phyloP scores from a whole-genome alignment of 768 basidiomycete species.

The Mycena floridula region DNA sequence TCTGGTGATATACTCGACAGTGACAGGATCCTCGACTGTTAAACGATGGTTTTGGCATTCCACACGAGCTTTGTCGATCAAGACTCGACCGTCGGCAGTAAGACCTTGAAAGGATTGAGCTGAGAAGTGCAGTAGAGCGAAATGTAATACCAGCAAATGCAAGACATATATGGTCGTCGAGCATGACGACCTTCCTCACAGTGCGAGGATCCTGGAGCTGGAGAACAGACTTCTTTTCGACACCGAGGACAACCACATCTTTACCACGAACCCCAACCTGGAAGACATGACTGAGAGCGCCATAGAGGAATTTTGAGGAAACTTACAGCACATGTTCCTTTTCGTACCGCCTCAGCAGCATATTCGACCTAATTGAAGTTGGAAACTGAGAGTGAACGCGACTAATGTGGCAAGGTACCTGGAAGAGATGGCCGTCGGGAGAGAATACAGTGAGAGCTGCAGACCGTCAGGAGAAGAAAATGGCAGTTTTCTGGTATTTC shows the following conservation, averaged over 20 bases:
- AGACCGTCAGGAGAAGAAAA: slow-evolving; percentile 6
- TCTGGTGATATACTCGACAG: slow-evolving; percentile 96
- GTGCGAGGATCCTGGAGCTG: slow-evolving; percentile 98
- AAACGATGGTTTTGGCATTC: slow-evolving; percentile 97
- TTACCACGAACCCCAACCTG: slow-evolving; percentile 95
- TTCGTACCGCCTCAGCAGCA: slow-evolving; percentile 93
- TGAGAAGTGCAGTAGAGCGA: not conserved
- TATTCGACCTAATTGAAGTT: slow-evolving; percentile 85
- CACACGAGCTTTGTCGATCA: slow-evolving; percentile 96
- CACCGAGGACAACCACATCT: slow-evolving; percentile 92
- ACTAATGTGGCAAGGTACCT: slow-evolving; percentile 46
- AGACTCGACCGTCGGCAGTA: slow-evolving; percentile 93
- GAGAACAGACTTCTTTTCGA: slow-evolving; percentile 97
- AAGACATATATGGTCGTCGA: slow-evolving; percentile 95
- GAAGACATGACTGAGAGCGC: not conserved
- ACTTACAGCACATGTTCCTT: slow-evolving; percentile 93
- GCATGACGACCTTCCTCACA: slow-evolving; percentile 95
- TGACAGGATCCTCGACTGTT: slow-evolving; percentile 97
- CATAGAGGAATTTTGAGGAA: not conserved
- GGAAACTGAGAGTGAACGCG: not conserved
- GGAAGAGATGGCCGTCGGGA: slow-evolving; percentile 97
- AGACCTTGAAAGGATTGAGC: slow-evolving; percentile 50
- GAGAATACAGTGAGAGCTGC: slow-evolving; percentile 96
- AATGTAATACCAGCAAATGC: slow-evolving; percentile 84
- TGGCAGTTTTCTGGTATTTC: not conserved